A percentile compares a stretch with the other conserved stretches of the same genome.
Conservation (phyloP, 2,329 filamentous ascomycete genomes). For the Alternaria sp. region DNA sequence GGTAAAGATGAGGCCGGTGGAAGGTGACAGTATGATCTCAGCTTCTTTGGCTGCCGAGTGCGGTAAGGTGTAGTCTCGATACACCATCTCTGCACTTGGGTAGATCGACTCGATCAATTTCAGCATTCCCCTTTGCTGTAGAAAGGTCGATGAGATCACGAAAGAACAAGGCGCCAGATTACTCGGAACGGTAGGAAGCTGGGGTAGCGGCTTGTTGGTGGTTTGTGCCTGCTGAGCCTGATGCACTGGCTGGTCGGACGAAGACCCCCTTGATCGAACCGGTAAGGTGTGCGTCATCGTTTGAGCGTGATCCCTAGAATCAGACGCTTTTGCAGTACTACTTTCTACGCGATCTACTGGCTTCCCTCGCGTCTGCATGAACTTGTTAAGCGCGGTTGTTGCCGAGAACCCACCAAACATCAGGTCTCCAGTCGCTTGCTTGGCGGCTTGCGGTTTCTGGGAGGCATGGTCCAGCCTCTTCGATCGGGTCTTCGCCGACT, state of each 20-base stretch:
- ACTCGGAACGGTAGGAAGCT: conserved; percentile 34
- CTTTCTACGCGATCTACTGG: not conserved
- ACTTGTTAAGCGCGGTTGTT: conserved; percentile 55
- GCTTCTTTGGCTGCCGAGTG: conserved; percentile 60
- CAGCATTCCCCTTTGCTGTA: conserved; percentile 55
- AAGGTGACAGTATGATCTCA: conserved; percentile 75
- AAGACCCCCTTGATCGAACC: not conserved
- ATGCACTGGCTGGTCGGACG: not conserved
- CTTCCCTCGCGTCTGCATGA: conserved; percentile 57
- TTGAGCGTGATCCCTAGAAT: too few species aligned
- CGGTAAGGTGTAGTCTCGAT: conserved; percentile 62
- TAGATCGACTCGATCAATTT: conserved; percentile 59
- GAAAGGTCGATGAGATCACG: conserved; percentile 60
- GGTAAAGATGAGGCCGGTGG: conserved; percentile 72
- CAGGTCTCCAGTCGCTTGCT: conserved; percentile 19
- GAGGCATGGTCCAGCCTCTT: not conserved
- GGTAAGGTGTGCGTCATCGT: not conserved
- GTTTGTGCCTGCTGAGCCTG: not conserved
- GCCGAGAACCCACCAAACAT: conserved; percentile 52
- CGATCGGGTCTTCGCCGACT: not conserved
- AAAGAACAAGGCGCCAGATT: conserved; percentile 47
- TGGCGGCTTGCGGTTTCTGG: not conserved
- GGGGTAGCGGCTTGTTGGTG: not conserved
- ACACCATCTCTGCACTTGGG: conserved; percentile 61
- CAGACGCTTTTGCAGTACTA: not conserved